Evolutionary conservation across 169 alveolate genomes (phyloP).

Genomic region (Plasmodium coatneyi): DNA sequence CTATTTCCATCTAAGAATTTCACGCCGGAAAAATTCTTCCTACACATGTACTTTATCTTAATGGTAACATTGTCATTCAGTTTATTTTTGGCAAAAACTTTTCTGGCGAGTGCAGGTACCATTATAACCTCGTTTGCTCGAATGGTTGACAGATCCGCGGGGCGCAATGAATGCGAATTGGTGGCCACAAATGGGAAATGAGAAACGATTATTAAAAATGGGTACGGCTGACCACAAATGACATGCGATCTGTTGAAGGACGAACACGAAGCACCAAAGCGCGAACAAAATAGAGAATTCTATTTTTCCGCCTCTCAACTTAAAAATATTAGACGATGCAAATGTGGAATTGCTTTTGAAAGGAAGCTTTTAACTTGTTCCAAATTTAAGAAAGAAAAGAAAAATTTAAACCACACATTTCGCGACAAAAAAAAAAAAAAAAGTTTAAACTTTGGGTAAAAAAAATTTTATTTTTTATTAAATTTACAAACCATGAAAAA

Average conservation of each 20-base stretch:
- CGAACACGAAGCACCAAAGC: background rate
- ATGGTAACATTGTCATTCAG: slow-evolving; percentile 18
- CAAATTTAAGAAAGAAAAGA: background rate
- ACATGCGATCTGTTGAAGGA: background rate
- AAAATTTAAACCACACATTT: background rate
- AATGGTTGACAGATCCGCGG: background rate
- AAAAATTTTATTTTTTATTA: too few species aligned
- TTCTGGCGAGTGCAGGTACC: slow-evolving; percentile 47
- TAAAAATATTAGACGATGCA: background rate
- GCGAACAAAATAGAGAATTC: background rate
- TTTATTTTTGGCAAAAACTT: slow-evolving; percentile 16
- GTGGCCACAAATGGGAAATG: background rate
- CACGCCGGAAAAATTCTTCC: slow-evolving; percentile 76
- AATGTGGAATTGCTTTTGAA: background rate
- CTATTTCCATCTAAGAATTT: slow-evolving; percentile 79
- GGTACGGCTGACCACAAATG: background rate
- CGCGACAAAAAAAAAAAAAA: background rate
- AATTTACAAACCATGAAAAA: background rate
- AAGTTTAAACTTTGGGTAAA: background rate
- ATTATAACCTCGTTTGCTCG: background rate
- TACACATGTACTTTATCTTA: slow-evolving; percentile 44
- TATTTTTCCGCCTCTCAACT: background rate
- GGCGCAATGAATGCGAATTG: background rate
- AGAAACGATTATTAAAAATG: background rate
- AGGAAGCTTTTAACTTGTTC: background rate